These are phyloP conservation scores for Aspergillus felis DNA, from an alignment of 2,329 filamentous ascomycete genomes.

Conservation along the genomic window DNA sequence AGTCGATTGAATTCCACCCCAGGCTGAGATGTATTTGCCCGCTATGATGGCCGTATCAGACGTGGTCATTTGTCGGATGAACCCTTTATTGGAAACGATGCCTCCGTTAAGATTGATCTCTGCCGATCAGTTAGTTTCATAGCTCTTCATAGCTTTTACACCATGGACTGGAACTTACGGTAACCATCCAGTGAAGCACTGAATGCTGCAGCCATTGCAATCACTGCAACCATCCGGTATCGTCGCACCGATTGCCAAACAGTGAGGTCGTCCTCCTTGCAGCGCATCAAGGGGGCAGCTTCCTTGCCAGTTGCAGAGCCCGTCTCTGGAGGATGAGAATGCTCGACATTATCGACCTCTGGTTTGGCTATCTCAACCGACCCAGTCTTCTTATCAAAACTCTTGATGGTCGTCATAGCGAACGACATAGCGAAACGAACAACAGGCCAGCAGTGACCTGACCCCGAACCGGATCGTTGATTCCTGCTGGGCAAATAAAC, in stretches of 20 bases:
- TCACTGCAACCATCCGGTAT: constrained; percentile 33
- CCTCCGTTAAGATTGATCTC: constrained; percentile 36
- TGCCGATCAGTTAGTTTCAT: background rate
- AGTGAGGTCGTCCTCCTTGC: constrained; percentile 34
- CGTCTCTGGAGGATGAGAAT: background rate
- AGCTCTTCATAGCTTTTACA: no score
- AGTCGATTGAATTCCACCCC: constrained; percentile 39
- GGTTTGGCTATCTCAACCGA: no score
- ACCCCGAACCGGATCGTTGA: no score
- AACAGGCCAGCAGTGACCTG: no score
- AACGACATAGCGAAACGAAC: no score
- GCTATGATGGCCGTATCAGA: constrained; percentile 30
- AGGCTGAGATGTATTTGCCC: constrained; percentile 36
- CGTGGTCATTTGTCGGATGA: constrained; percentile 35
- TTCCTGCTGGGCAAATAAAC: no score
- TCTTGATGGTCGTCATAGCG: no score
- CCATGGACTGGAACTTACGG: constrained; percentile 21
- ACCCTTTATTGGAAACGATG: constrained; percentile 41
- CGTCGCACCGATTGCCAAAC: constrained; percentile 36
- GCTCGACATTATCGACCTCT: constrained; percentile 1
- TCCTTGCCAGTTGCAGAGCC: background rate
- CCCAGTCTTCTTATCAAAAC: no score
- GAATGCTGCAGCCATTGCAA: constrained; percentile 43
- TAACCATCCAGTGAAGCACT: constrained; percentile 43
- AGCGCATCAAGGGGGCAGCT: constrained; percentile 27